Conservation (phyloP, 2,329 filamentous ascomycete species). For the Xylaria sp. region DNA sequence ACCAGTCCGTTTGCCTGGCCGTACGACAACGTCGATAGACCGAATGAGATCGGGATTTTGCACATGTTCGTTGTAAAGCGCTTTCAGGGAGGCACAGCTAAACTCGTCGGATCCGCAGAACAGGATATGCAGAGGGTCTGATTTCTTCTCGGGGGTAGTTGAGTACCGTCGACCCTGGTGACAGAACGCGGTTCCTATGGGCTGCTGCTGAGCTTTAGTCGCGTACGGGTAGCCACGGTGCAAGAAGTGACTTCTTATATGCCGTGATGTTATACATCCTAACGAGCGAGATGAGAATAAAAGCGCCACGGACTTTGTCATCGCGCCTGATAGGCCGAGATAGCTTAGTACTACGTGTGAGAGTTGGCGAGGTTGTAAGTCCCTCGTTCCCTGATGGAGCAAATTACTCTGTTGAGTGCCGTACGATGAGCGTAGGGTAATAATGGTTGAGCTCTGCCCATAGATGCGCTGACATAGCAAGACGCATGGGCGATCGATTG, state of each 20-base stretch:
- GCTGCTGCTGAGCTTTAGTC: neutral
- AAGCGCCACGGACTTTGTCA: neutral
- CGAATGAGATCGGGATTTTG: constrained; percentile 61
- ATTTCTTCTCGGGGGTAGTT: constrained; percentile 22
- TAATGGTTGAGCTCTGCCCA: too few species aligned
- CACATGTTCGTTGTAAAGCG: constrained; percentile 66
- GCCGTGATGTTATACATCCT: neutral
- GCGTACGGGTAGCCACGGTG: neutral
- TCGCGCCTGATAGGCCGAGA: constrained; percentile 1
- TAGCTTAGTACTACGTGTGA: neutral
- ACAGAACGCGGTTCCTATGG: neutral
- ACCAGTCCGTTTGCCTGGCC: constrained; percentile 78
- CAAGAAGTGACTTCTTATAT: neutral
- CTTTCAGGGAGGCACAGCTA: constrained; percentile 77
- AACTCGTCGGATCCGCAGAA: constrained; percentile 96
- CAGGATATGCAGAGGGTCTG: constrained; percentile 76
- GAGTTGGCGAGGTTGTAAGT: too few species aligned
- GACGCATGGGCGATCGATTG: too few species aligned
- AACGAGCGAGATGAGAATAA: neutral
- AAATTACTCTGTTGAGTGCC: too few species aligned
- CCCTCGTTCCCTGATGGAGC: too few species aligned
- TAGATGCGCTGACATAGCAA: neutral
- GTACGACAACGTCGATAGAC: constrained; percentile 85
- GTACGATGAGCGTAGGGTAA: too few species aligned
- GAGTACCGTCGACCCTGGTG: neutral